Evolutionary conservation across 2,329 filamentous ascomycete species (phyloP).

Genomic region (Ceratocystis cacaofunesta): DNA sequence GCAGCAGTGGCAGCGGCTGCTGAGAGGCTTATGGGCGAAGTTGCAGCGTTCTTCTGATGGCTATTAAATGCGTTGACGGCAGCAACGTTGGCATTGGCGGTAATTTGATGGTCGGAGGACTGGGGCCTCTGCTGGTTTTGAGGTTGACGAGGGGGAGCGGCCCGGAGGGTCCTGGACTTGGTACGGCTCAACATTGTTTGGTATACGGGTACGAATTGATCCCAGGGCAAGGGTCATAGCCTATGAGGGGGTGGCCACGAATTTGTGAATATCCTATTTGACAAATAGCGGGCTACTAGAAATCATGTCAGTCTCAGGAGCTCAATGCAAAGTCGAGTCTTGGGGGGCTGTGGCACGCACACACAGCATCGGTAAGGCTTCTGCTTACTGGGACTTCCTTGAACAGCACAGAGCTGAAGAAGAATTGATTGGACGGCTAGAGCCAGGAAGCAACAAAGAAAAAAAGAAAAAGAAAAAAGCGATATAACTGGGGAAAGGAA

Average conservation of each 20-base stretch:
- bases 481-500: neutral
- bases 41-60: conserved; percentile 28
- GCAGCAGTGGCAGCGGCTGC: conserved; percentile 77
- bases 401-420: neutral
- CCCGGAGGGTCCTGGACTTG: conserved; percentile 32
- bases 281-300: neutral
- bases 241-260: conserved; percentile 3
- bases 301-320: neutral
- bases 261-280: conserved; percentile 3
- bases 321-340: neutral
- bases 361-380: conserved; percentile 1
- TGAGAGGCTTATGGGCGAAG: conserved; percentile 51
- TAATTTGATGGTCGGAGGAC: conserved; percentile 36
- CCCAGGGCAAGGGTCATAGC: conserved; percentile 3
- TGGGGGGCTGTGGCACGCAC: conserved; percentile 1
- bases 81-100: conserved; percentile 57
- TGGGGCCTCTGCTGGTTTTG: conserved; percentile 20
- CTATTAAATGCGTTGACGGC: conserved; percentile 69
- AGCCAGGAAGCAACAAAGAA: neutral
- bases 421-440: conserved; percentile 2
- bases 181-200: conserved; percentile 36
- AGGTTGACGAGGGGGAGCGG: conserved; percentile 3
- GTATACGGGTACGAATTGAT: neutral
- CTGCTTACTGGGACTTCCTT: conserved; percentile 3
- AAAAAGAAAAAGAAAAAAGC: conserved; percentile 1